These are phyloP conservation scores for Diaporthe ampelina DNA, from an alignment of 2,329 filamentous ascomycete genomes.

Conservation along the genomic window DNA sequence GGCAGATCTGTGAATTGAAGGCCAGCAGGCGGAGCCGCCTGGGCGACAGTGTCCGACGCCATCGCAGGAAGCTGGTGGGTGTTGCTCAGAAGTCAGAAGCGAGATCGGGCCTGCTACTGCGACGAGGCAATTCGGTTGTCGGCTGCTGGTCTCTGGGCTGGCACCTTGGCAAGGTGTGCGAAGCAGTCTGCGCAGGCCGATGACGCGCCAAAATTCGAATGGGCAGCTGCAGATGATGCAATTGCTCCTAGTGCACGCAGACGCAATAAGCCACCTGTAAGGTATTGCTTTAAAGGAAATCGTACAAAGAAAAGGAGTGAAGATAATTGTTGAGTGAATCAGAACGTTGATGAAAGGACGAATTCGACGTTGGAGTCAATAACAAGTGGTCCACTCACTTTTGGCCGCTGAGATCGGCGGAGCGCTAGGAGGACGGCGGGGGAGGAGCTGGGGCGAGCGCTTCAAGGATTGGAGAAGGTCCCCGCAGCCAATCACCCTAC, in stretches of 20 bases:
- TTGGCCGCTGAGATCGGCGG: conserved; percentile 23
- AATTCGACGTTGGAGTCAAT: conserved; percentile 33
- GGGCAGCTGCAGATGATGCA: conserved; percentile 5
- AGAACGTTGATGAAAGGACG: conserved; percentile 17
- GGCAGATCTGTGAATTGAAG: conserved; percentile 60
- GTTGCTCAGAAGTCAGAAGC: conserved; percentile 9
- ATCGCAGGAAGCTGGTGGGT: conserved; percentile 13
- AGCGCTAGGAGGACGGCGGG: conserved; percentile 11
- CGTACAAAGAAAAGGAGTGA: conserved; percentile 33
- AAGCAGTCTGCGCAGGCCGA: not conserved
- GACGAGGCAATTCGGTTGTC: conserved; percentile 20
- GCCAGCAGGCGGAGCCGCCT: conserved; percentile 39
- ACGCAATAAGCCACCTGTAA: not conserved
- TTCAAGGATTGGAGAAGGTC: conserved; percentile 23
- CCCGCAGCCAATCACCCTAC: conserved; percentile 29
- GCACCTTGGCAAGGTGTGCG: conserved; percentile 19
- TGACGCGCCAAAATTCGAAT: not conserved
- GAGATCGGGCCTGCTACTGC: conserved; percentile 7
- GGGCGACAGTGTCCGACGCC: conserved; percentile 35
- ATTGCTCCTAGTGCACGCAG: not conserved
- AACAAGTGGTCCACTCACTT: conserved; percentile 16
- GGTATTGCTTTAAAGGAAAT: not conserved
- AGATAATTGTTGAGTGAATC: conserved; percentile 18
- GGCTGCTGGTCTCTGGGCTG: conserved; percentile 5
- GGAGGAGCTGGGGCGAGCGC: conserved; percentile 33